These are phyloP conservation scores for Amanita jacksonii DNA, from an alignment of 768 basidiomycete genomes.

Conservation along the genomic window DNA sequence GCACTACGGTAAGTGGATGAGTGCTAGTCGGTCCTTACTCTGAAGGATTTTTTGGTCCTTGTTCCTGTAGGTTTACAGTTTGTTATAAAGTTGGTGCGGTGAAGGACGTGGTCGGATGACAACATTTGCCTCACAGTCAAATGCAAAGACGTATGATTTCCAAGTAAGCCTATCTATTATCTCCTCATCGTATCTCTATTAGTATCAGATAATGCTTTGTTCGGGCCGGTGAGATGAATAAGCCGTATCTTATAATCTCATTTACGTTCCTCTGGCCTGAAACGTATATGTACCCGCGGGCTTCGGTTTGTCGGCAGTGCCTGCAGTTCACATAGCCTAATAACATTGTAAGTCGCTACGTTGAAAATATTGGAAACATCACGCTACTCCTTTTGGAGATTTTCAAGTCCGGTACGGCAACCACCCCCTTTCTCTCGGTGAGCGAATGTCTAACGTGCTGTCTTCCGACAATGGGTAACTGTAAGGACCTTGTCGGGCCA, in stretches of 20 bases:
- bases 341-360: conserved; percentile 51
- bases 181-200: background rate
- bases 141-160: conserved; percentile 52
- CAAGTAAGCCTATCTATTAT: conserved; percentile 23
- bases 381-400: conserved; percentile 53
- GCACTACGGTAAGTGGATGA: conserved; percentile 33
- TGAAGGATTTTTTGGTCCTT: conserved; percentile 33
- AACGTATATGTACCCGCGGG: conserved; percentile 46
- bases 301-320: conserved; percentile 28
- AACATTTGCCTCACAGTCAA: conserved; percentile 42
- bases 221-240: conserved; percentile 50
- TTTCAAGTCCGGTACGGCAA: conserved; percentile 39
- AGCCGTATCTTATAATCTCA: conserved; percentile 9
- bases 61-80: conserved; percentile 34
- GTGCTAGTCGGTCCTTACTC: background rate
- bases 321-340: background rate
- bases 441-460: background rate
- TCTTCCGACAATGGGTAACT: conserved; percentile 19
- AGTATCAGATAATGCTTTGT: background rate
- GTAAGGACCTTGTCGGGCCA: too few relatives aligned
- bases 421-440: background rate
- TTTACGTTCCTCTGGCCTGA: background rate
- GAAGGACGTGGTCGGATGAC: conserved; percentile 47
- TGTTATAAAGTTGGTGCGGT: conserved; percentile 19
- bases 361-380: conserved; percentile 56